Base-by-base conservation (phyloP, 192 early-diverging fungal species). In the Podila epicladia region DNA sequence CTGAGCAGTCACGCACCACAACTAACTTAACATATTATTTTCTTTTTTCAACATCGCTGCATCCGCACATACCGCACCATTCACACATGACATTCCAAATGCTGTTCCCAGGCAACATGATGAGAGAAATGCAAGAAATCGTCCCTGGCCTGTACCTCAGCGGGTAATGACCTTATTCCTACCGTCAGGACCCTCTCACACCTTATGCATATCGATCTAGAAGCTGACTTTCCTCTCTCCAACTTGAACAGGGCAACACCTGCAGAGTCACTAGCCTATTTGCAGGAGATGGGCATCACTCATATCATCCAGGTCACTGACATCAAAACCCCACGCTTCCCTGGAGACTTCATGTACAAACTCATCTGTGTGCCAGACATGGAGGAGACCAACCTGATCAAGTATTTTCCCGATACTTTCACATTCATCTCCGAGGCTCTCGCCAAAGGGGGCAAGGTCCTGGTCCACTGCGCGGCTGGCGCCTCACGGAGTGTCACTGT, bases 401-500 rank as follows among this genome's bases (percentile, higher is more conserved):
- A 93, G 74, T 84, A 92, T 68, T 94, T 95, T 65, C 84, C 90
- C 9, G 89, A 87, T 41, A 89, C 86, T 48, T 85, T 86, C 70
- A 69, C 50, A 5, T 94, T 93, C 73, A 94, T 92, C 20, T 53
- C 83, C 6, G 64, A 66, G 15, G 84, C 85, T 3, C 50, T 92
- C 19, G 73, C 71, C 0, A 72, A 57, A 11, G 84, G 86, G 20
- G 87, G 86, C 3, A 84, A 83, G 11, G 85, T 94, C 37, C 87
- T 94, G 59, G 86, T 94, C 9, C 92, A 94, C 63, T 94, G 93
- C 65, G 73, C 87, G 62, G 77, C 77, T 15, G 93, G 93, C 20
- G 88, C 91, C 48, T 94, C 93, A 20, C 85, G 93, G 55, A 92
- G 91, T 67, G 90, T 87, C 24, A 85, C 93, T 0, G 74, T 92